These are phyloP conservation scores for Orbilia blumenaviensis DNA, from an alignment of 2,329 filamentous ascomycete species.

Conservation along the genomic window DNA sequence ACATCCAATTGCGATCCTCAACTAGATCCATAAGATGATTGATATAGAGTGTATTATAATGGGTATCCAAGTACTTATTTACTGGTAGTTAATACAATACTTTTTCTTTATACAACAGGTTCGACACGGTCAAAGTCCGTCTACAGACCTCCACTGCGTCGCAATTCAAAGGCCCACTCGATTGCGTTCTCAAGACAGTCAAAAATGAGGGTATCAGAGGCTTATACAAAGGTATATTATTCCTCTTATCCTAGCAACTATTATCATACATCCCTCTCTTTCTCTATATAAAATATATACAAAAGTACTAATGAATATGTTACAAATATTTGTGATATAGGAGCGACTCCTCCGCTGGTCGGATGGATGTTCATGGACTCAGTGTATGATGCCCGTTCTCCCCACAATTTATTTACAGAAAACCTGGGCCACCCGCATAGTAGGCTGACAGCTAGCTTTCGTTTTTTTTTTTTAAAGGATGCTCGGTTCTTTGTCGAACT, in stretches of 20 bases:
- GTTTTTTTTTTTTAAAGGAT: constrained; percentile 71
- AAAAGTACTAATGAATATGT: background rate
- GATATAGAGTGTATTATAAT: no score
- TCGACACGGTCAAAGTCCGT: constrained; percentile 97
- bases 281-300: background rate
- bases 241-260: background rate
- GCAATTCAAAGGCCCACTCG: constrained; percentile 84
- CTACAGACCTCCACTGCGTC: constrained; percentile 81
- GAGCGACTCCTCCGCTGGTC: constrained; percentile 86
- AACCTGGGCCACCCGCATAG: background rate
- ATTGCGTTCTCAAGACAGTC: constrained; percentile 85
- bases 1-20: no score
- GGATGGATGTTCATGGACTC: constrained; percentile 99
- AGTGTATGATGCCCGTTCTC: constrained; percentile 62
- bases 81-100: background rate
- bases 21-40: no score
- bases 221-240: constrained; percentile 79
- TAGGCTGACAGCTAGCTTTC: no score
- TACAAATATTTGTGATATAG: constrained; percentile 8
- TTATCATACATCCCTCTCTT: constrained; percentile 4
- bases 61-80: no score
- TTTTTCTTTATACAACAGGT: constrained; percentile 64
- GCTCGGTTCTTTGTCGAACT: constrained; percentile 90
- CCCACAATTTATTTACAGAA: background rate
- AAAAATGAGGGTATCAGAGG: constrained; percentile 84